Evolutionary conservation across 2,329 filamentous ascomycete species (phyloP), one percentile per base, ranked within the genome.

Genomic region (Huntiella bhutanensis): DNA sequence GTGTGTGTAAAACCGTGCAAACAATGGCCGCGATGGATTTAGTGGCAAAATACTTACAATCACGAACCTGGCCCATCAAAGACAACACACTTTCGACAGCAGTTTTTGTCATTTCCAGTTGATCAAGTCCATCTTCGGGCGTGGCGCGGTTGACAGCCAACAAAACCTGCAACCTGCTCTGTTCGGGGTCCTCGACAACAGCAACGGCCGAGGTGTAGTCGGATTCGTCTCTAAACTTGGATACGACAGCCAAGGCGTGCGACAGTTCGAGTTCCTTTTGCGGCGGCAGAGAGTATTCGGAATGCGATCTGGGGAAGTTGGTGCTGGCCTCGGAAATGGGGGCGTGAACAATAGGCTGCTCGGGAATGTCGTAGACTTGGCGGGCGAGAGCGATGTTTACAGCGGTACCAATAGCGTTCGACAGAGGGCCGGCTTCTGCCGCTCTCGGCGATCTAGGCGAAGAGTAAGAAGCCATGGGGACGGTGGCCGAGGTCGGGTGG

Each of bases 281-380:
- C 17, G 47, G 33, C 15, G 47, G 43, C 36, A 49, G 39, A 15
- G 34, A 43, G 43, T 49, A 49, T 28, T 28, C 22, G 22, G 22
- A 28, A 8, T 28, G 22, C 8, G 22, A 6, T 28, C 22, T 28
- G 22, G 22, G 19, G 15, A 19, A 22, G 36, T 42, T 16, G 33
- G 10, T 13, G 35, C 40, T 16, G 35, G 46, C 33, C 34, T 34
- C 46, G 5, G 41, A 38, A 22, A 49, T 49, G 16, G 47, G 47
- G 13, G 45, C 43, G 38, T 49, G 47, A 17, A 22, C 33, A 22
- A 49, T 49, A 19, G 47, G 47, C 12, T 45, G 43, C 17, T 49
- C 47, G 13, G 47, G 47, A 15, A 49, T 49, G 22, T 49, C 47
- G 47, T 49, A 49, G 41, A 49, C 43, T 39, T 49, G 47, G 33